Evolutionary conservation across 2,329 filamentous ascomycete species (phyloP).

Genomic region (Bipolaris cookei): DNA sequence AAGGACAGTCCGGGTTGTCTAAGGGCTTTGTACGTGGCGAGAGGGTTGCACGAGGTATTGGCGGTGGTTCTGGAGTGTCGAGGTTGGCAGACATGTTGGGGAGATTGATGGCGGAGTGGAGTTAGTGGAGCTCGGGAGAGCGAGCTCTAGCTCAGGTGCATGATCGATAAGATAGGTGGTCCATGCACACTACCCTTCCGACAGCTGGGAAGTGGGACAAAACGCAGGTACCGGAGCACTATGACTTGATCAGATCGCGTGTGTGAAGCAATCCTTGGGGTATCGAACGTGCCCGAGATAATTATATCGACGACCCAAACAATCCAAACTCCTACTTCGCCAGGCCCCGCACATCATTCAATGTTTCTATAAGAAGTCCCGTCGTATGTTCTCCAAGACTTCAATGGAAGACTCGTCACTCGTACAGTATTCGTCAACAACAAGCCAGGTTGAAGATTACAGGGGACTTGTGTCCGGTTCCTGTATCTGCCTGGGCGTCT

Average conservation of each 20-base stretch:
- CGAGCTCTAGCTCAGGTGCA: slow-evolving; percentile 25
- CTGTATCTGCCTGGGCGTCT: slow-evolving; percentile 21
- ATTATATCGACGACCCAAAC: slow-evolving; percentile 13
- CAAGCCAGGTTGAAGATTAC: not conserved
- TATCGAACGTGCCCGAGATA: slow-evolving; percentile 33
- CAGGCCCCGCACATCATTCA: not conserved
- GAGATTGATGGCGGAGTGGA: slow-evolving; percentile 23
- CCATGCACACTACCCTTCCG: slow-evolving; percentile 31
- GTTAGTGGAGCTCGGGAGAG: slow-evolving; percentile 31
- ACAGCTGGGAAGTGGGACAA: not conserved
- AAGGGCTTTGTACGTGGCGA: slow-evolving; percentile 38
- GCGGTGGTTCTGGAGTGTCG: slow-evolving; percentile 26
- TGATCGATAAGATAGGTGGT: slow-evolving; percentile 31
- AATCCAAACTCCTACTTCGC: not conserved
- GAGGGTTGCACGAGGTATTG: slow-evolving; percentile 22
- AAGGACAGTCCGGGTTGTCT: slow-evolving; percentile 34
- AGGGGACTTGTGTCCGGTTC: slow-evolving; percentile 31
- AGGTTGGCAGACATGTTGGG: slow-evolving; percentile 40
- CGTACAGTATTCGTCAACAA: not conserved
- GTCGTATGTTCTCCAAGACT: not conserved
- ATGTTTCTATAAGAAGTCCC: not conserved
- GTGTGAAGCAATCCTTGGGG: slow-evolving; percentile 21
- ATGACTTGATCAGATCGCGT: not conserved
- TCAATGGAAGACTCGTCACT: not conserved
- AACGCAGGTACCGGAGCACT: not conserved